Evolutionary conservation across 768 basidiomycete species (phyloP).

Genomic region (Antrodiella citrinella): DNA sequence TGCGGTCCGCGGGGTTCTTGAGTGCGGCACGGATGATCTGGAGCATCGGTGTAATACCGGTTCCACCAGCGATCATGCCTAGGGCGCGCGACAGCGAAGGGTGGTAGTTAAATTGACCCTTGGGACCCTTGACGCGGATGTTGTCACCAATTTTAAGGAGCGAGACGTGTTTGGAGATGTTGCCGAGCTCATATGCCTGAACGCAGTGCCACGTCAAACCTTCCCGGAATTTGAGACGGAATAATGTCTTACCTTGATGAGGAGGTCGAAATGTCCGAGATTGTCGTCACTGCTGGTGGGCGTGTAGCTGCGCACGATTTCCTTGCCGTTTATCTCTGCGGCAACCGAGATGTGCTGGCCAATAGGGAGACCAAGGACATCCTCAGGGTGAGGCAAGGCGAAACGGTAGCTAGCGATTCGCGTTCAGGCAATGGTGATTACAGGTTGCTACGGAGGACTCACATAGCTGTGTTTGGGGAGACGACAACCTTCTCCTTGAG

Average conservation of each 20-base stretch:
- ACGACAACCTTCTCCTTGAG: slow-evolving; percentile 74
- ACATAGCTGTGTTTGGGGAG: slow-evolving; percentile 97
- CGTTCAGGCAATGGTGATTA: slow-evolving; percentile 2
- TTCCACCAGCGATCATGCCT: slow-evolving; percentile 98
- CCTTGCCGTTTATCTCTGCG: slow-evolving; percentile 88
- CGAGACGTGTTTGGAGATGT: slow-evolving; percentile 84
- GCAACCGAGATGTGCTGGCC: slow-evolving; percentile 94
- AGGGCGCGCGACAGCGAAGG: slow-evolving; percentile 67
- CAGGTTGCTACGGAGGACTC: slow-evolving; percentile 23
- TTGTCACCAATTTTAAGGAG: slow-evolving; percentile 82
- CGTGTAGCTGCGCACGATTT: slow-evolving; percentile 87
- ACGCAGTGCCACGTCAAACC: neutral
- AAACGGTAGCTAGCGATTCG: slow-evolving; percentile 74
- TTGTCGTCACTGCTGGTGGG: slow-evolving; percentile 93
- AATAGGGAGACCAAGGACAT: slow-evolving; percentile 86
- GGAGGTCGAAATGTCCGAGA: slow-evolving; percentile 88
- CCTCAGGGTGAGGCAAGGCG: slow-evolving; percentile 62
- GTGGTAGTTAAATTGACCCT: slow-evolving; percentile 86
- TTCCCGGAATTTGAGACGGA: slow-evolving; percentile 3
- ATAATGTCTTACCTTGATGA: slow-evolving; percentile 72
- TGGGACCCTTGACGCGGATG: slow-evolving; percentile 90
- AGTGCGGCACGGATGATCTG: slow-evolving; percentile 94
- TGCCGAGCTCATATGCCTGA: slow-evolving; percentile 94
- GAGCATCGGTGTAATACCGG: slow-evolving; percentile 98
- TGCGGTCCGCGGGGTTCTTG: slow-evolving; percentile 80